Base-by-base conservation (phyloP, 805 yeast species). In the Metschnikowia gruessii region DNA sequence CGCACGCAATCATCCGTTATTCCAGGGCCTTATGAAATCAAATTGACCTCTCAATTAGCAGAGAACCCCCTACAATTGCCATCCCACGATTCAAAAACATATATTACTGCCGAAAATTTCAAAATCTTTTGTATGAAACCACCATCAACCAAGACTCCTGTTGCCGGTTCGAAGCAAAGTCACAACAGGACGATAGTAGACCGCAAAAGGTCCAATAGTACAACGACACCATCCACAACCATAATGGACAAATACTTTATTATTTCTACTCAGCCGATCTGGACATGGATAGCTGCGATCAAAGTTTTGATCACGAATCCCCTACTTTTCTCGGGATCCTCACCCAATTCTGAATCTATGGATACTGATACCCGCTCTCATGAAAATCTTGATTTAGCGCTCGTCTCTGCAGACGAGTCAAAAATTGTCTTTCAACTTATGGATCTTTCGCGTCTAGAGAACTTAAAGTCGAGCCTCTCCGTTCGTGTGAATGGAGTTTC, bases 221-320 rank as follows among this genome's bases (percentile, higher is more conserved):
- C 44, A 24, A 38, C 48, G 7, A 35, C 47, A 12, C 51, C 58
- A 4, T 56, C 59, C 3, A 56, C 60, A 8, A 56, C 58, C 12
- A 54, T 56, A 19, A 55, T 56, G 54, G 60, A 56, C 42, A 50
- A 46, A 33, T 46, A 51, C 16, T 52, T 47, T 31, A 53, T 57
- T 6, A 54, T 62, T 4, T 55, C 58, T 8, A 52, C 60, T 13
- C 76, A 72, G 52, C 76, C 76, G 10, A 60, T 72, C 36, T 72
- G 77, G 77, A 64, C 72, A 1, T 56, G 70, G 47, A 49, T 72
- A 15, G 76, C 77, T 2, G 75, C 72, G 0, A 52, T 62, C 19
- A 70, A 69, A 39, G 60, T 69, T 8, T 51, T 70, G 5, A 36
- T 59, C 13, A 53, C 50, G 21, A 55, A 57, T 22, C 68, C 74